Conservation (phyloP, 108 stramenopile species). For the Hondaea fermentalgiana region DNA sequence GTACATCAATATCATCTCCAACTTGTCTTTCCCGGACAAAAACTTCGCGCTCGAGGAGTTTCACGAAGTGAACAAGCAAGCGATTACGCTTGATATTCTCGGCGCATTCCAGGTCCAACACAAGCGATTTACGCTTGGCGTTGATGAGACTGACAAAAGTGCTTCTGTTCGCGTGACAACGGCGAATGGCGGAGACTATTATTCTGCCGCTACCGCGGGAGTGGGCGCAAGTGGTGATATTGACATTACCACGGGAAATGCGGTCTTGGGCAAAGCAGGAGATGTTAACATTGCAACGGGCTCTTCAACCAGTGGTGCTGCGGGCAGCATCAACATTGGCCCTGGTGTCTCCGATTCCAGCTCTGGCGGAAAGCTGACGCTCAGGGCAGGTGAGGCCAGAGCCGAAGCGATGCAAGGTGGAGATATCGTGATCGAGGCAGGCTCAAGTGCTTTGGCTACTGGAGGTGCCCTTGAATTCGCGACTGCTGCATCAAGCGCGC, state of each 20-base stretch:
- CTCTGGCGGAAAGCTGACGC: neutral
- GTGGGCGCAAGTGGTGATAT: neutral
- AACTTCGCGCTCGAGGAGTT: slow-evolving; percentile 38
- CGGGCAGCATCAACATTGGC: neutral
- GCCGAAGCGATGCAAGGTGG: neutral
- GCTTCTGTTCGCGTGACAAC: neutral
- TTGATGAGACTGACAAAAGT: neutral
- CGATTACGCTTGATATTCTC: slow-evolving; percentile 49
- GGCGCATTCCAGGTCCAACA: slow-evolving; percentile 49
- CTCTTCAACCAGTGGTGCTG: neutral
- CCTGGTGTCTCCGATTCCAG: neutral
- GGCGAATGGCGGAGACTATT: neutral
- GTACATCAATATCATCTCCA: slow-evolving; percentile 31
- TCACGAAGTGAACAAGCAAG: slow-evolving; percentile 56
- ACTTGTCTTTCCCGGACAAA: slow-evolving; percentile 36
- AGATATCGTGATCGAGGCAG: neutral
- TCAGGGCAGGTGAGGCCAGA: neutral
- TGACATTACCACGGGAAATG: neutral
- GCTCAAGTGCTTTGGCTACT: neutral
- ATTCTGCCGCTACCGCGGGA: neutral
- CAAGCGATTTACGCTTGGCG: slow-evolving; percentile 27
- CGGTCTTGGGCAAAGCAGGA: neutral
- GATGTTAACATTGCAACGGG: neutral
- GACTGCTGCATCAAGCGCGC: neutral
- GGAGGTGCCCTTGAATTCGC: neutral